These are phyloP conservation scores for Aspergillus versicolor DNA, from an alignment of 2,329 filamentous ascomycete genomes.

Conservation along the genomic window DNA sequence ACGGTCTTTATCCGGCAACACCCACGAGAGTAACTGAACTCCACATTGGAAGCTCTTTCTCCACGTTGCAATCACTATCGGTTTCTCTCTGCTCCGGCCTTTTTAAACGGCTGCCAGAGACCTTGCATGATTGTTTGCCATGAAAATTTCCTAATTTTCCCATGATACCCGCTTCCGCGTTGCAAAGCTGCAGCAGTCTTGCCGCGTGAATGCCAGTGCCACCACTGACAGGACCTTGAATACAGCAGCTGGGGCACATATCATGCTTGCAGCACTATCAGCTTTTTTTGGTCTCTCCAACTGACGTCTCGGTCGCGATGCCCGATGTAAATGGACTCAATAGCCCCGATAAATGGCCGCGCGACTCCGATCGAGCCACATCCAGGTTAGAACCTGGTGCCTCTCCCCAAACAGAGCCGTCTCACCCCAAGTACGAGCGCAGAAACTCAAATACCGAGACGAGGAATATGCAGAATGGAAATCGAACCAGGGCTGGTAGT, in stretches of 20 bases:
- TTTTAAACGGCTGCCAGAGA: not conserved
- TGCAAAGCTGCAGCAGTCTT: constrained; percentile 2
- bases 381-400: not conserved
- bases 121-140: not conserved
- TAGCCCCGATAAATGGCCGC: not conserved
- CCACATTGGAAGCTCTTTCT: not conserved
- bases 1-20: not conserved
- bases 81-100: not conserved
- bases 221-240: not conserved
- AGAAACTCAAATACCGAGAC: not conserved
- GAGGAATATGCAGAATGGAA: constrained; percentile 1
- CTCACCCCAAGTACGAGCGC: not conserved
- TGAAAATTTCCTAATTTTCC: not conserved
- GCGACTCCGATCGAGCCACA: not conserved
- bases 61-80: not conserved
- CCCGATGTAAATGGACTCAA: constrained; percentile 5
- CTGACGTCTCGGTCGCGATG: not conserved
- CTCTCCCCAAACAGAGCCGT: not conserved
- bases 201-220: constrained; percentile 5
- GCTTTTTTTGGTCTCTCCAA: not conserved
- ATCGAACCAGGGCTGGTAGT: not conserved
- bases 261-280: not conserved
- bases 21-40: not conserved
- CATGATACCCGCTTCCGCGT: not conserved
- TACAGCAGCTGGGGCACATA: not conserved